These are phyloP conservation scores for Vanrija sp. DNA, from an alignment of 1,284 basidiomycete species.

Conservation along the genomic window DNA sequence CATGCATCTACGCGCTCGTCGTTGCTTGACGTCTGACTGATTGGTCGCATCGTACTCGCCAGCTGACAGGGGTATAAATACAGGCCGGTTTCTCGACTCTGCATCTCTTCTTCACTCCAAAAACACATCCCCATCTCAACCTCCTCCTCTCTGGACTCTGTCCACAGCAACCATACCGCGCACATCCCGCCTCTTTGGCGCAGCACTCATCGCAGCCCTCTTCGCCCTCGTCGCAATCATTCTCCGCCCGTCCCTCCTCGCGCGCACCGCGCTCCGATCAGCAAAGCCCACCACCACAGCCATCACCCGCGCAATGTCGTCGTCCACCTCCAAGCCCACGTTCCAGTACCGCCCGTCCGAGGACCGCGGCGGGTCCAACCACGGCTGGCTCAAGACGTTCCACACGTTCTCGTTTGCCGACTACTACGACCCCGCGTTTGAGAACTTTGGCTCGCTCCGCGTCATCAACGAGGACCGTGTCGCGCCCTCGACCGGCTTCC, in stretches of 20 bases:
- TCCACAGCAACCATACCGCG: background rate
- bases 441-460: conserved; percentile 48
- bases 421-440: conserved; percentile 57
- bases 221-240: conserved; percentile 13
- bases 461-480: conserved; percentile 58
- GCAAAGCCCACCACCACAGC: background rate
- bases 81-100: too few relatives aligned
- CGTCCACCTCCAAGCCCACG: conserved; percentile 1
- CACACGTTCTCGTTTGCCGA: conserved; percentile 74
- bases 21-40: too few relatives aligned
- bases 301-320: background rate
- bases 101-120: too few relatives aligned
- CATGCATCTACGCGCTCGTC: too few relatives aligned
- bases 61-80: too few relatives aligned
- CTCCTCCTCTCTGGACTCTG: background rate
- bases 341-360: conserved; percentile 55
- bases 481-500: conserved; percentile 68
- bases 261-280: background rate
- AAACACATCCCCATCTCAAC: background rate
- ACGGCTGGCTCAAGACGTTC: conserved; percentile 85
- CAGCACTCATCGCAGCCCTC: conserved; percentile 7
- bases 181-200: conserved; percentile 1
- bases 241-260: conserved; percentile 4
- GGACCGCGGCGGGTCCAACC: conserved; percentile 73
- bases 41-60: too few relatives aligned